Percentiles rank a stretch among this genome's conserved stretches.
Conservation (phyloP, 257 asterid genomes). For the Forsythia viridissima region DNA sequence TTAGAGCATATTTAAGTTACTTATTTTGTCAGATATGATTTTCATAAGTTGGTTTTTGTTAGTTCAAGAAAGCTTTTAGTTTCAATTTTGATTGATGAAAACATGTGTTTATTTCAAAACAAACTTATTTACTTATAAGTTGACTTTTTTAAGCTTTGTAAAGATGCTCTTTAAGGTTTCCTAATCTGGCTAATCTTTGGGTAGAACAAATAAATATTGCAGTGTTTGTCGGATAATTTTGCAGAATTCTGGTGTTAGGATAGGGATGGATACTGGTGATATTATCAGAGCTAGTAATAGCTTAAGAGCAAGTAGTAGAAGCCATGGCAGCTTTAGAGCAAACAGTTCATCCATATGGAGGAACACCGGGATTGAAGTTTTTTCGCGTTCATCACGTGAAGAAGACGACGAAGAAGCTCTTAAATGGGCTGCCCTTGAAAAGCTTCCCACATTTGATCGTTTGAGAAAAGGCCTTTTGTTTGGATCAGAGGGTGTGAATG, state of each 20-base stretch:
- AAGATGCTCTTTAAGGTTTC: not conserved
- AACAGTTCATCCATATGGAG: slow-evolving; percentile 56
- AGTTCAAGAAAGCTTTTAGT: not conserved
- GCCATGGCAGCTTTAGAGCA: slow-evolving; percentile 40
- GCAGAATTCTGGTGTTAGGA: not conserved
- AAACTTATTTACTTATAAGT: not conserved
- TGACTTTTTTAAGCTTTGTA: not conserved
- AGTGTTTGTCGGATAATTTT: not conserved
- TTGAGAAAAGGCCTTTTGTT: slow-evolving; percentile 59
- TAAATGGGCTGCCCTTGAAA: slow-evolving; percentile 71
- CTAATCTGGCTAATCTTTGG: not conserved
- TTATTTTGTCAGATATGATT: not conserved
- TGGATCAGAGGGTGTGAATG: slow-evolving; percentile 59
- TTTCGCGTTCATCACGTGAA: slow-evolving; percentile 51
- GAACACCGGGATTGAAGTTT: slow-evolving; percentile 42
- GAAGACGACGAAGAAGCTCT: slow-evolving; percentile 78
- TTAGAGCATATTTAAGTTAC: not conserved
- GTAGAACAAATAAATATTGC: not conserved
- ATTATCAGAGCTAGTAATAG: slow-evolving; percentile 25
- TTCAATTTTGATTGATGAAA: not conserved
- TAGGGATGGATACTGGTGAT: slow-evolving; percentile 29
- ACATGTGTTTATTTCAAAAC: not conserved
- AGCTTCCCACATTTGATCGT: slow-evolving; percentile 68
- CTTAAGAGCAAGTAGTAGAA: slow-evolving; percentile 28
- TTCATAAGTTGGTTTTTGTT: not conserved